A percentile compares a stretch with the other conserved stretches of the same genome.
Conservation (phyloP, 2,329 filamentous ascomycete genomes). For the Xylariaceae sp. region DNA sequence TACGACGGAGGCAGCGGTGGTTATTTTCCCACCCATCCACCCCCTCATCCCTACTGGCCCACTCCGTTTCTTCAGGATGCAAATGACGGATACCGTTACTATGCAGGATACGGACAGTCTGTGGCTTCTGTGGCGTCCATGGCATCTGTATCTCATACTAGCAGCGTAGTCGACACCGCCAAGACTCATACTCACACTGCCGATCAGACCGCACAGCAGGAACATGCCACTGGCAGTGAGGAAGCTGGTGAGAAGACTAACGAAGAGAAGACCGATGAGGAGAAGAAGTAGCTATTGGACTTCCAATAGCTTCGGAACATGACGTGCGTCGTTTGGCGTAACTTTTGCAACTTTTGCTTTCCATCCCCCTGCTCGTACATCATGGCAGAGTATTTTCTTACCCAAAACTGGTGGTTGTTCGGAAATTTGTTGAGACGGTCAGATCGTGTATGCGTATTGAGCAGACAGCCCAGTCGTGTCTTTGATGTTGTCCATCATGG, state of each 20-base stretch:
- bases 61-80: conserved; percentile 39
- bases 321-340: not conserved
- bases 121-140: conserved; percentile 5
- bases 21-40: conserved; percentile 23
- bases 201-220: conserved; percentile 17
- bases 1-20: conserved; percentile 20
- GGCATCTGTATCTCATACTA: conserved; percentile 6
- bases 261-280: conserved; percentile 10
- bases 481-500: no score
- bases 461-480: conserved; percentile 11
- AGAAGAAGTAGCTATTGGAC: conserved; percentile 15
- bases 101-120: conserved; percentile 22
- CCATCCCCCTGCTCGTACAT: conserved; percentile 13
- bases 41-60: conserved; percentile 29
- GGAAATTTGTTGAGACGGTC: conserved; percentile 14
- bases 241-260: conserved; percentile 10
- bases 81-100: conserved; percentile 23
- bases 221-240: conserved; percentile 9
- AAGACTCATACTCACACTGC: conserved; percentile 19
- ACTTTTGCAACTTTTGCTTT: conserved; percentile 13
- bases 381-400: conserved; percentile 16
- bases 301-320: not conserved
- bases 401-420: conserved; percentile 9
- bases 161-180: conserved; percentile 6
- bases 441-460: conserved; percentile 19